These are phyloP conservation scores for Isabelozyma heimii DNA, from an alignment of 805 yeast species.

Conservation along the genomic window DNA sequence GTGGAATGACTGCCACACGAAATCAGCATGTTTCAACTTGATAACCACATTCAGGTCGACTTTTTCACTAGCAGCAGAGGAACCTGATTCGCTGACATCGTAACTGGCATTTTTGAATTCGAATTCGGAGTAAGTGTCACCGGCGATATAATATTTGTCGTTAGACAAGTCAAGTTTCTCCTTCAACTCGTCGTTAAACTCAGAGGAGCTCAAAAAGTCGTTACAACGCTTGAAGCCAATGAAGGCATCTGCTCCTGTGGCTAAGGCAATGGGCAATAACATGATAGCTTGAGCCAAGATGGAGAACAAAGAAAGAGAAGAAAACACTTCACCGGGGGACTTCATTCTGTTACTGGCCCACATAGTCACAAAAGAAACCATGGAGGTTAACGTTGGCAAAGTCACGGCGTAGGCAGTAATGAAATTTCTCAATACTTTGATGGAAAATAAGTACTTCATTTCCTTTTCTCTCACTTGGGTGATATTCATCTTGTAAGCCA, in stretches of 20 bases:
- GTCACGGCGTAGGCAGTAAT: conserved; percentile 45
- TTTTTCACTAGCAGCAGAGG: not conserved
- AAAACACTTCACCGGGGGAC: conserved; percentile 39
- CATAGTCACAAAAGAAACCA: conserved; percentile 44
- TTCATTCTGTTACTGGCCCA: conserved; percentile 42
- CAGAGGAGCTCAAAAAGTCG: conserved; percentile 20
- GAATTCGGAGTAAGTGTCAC: conserved; percentile 5
- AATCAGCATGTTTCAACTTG: conserved; percentile 17
- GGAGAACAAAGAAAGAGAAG: conserved; percentile 40
- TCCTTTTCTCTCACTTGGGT: conserved; percentile 36
- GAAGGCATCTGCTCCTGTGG: conserved; percentile 44
- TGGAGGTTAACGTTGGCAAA: conserved; percentile 41
- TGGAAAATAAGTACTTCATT: conserved; percentile 39
- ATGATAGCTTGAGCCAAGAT: conserved; percentile 44
- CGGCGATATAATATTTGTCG: conserved; percentile 1
- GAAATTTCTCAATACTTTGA: conserved; percentile 39
- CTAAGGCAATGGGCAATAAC: conserved; percentile 43
- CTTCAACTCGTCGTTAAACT: not conserved
- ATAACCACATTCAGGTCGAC: conserved; percentile 7
- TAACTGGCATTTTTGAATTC: conserved; percentile 1
- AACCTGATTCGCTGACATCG: not conserved
- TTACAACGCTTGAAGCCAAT: conserved; percentile 34
- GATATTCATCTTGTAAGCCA: conserved; percentile 36
- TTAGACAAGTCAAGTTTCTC: not conserved
- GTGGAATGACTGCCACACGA: conserved; percentile 29